Evolutionary conservation across 495 filamentous ascomycete species (phyloP), one percentile per base, ranked within the genome.

Genomic region (Aspergillus nanangensis): DNA sequence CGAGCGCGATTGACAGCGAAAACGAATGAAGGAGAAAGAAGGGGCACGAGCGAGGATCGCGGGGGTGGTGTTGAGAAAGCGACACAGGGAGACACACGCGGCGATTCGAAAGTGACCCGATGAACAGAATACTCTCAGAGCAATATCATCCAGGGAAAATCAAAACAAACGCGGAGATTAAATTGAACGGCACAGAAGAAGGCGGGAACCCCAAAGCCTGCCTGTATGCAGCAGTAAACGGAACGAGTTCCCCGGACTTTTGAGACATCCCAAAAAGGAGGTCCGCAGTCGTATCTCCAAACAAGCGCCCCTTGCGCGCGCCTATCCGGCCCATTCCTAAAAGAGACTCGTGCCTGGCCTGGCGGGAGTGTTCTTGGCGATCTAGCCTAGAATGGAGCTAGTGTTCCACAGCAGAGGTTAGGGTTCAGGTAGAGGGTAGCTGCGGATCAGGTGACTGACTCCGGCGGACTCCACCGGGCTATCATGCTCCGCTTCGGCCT

Each of bases 231-330:
- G 25, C 17, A 33, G 27, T 44, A 44, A 36, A 35, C 51, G 21
- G 46, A 34, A 51, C 39, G 53, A 53, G 41, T 57, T 66, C 64
- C 66, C 63, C 65, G 53, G 54, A 67, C 55, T 53, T 52, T 45
- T 41, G 34, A 50, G 56, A 57, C 49, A 57, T 35, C 43, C 51
- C 15, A 46, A 48, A 60, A 68, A 68, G 63, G 63, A 67, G 65
- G 56, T 62, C 38, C 43, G 45, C 27, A 39, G 36, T n/a, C 15
- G 8, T 33, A 43, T 13, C 42, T 27, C 49, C 37, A 63, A 63
- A 62, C 62, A 69, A 63, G 61, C 66, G 66, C 67, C 59, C 60
- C 62, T 69, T 67, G 60, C 63, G 67, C 69, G 69, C 69, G 69
- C 55, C 55, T 72, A 63, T 56, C 48, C 44, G 46, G 23, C 23